Base-by-base conservation (phyloP, 805 yeast species). In the Yarrowia hollandica region DNA sequence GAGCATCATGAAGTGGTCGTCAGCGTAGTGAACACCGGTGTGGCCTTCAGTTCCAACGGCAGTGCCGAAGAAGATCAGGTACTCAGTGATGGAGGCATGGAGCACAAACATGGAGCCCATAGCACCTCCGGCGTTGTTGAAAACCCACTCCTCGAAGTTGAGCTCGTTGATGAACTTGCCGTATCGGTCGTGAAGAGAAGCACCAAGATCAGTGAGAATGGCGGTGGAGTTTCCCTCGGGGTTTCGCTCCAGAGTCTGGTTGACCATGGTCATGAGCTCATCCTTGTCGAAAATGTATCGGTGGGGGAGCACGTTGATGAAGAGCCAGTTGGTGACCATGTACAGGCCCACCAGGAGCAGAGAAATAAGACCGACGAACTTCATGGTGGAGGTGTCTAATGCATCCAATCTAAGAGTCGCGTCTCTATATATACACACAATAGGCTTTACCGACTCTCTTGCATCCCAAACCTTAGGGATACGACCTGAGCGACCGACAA, bases 61-160 rank as follows among this genome's bases (percentile, higher is more conserved):
- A 44, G 95, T 81, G 52, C 99, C 99, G 64, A 94, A 94, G 71
- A 94, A 81, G 69, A 94, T 94, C 71, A 94, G 74, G 71, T 94
- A 94, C 74, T 94, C 99, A 6, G 94, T 78, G 66, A 94, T 78
- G 8, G 98, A 94, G 10, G 98, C 97, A 72, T 94, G 99, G 64
- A 92, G 77, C 62, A 94, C 89, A 66, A 89, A 81, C 98, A 94
- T 92, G 59, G 90, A 83, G 33, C 79, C 79, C 99, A 94, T 94
- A 56, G 99, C 98, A 65, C 96, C 96, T 59, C 99, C 99, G 3
- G 99, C 99, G 67, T 89, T 90, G 80, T 94, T 94, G 81, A 84
- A 92, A 55, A 94, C 86, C 98, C 98, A 94, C 64, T 91, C 92
- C 57, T 87, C 86, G 54, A 78, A 76, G 70, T 84, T 82, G 64